Base-by-base conservation (phyloP, 305 asterid genomes). In the Solanum chacoense region DNA sequence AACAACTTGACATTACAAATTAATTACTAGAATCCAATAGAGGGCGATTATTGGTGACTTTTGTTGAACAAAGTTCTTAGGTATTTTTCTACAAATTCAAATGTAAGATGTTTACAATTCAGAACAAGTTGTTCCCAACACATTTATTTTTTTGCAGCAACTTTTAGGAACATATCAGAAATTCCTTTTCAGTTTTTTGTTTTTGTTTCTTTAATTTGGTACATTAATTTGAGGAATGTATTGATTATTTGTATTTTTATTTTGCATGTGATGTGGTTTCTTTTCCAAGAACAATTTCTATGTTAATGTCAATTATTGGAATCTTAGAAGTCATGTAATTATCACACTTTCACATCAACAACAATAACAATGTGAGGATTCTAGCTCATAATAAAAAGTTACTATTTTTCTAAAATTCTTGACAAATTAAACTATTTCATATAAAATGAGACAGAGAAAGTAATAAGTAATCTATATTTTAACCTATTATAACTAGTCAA, bases 51-150 rank as follows among this genome's bases (percentile, higher is more conserved):
- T 76, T 40, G 11, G 24, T 74, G 88, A 74, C 88, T 87, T 87
- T 87, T 76, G 55, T 74, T 73, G 38, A 73, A 37, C 28, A 87
- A 87, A 73, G 85, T 35, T 86, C 71, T 86, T 31, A 29, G 65
- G 37, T 3, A 71, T 45, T 67, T 55, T 65, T 59, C 59, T 63
- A 71, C 67, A 88, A 77, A 83, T 76, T 18, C 72, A 45, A 83
- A 83, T 8, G 12, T 50, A 45, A 28, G 90, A 88, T 35, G 86
- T 40, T 88, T 29, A 71, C 90, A 71, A 38, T 88, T 37, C 90
- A 88, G 5, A n/a, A 38, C 76, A 88, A 88, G 45, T 83, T 83
- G 84, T 72, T 83, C 24, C 38, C 67, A 55, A 36, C 77, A 87
- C 35, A 77, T 75, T 37, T 35, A 31, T 26, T 3, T 73, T 71